phyloP scores from a whole-genome alignment of 2,329 filamentous ascomycete genomes.

The Colletotrichum somersetense region DNA sequence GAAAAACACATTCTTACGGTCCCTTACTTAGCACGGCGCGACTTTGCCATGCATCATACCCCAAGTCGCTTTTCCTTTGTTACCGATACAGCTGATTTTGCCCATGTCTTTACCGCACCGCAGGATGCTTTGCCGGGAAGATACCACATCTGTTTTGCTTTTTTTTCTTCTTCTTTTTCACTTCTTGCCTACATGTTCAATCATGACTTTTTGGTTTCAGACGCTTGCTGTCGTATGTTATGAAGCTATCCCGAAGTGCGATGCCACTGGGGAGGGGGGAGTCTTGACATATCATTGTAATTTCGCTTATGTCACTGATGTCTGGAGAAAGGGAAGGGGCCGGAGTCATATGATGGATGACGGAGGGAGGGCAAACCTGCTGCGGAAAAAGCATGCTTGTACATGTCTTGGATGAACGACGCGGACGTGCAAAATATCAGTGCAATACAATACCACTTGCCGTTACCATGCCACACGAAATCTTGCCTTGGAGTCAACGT shows the following conservation, averaged over 20 bases:
- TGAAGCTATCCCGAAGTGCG: conserved; percentile 13
- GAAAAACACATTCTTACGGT: conserved; percentile 30
- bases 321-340: conserved; percentile 26
- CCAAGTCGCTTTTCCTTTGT: conserved; percentile 35
- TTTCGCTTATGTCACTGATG: conserved; percentile 35
- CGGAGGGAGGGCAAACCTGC: neutral
- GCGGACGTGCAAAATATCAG: conserved; percentile 2
- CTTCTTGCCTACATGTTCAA: conserved; percentile 15
- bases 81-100: conserved; percentile 29
- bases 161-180: conserved; percentile 2
- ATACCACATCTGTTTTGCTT: conserved; percentile 39
- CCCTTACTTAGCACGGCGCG: conserved; percentile 35
- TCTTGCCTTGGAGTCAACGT: neutral
- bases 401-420: conserved; percentile 30
- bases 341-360: conserved; percentile 23
- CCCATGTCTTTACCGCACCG: conserved; percentile 39
- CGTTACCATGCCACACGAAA: conserved; percentile 20
- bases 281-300: conserved; percentile 22
- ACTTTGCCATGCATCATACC: conserved; percentile 38
- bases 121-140: conserved; percentile 41
- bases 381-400: conserved; percentile 28
- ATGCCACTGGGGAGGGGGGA: neutral
- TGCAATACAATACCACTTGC: conserved; percentile 29
- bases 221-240: conserved; percentile 14
- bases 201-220: conserved; percentile 8